phyloP scores from a whole-genome alignment of 192 early-diverging fungal genomes.

The Jimgerdemannia lactiflua region DNA sequence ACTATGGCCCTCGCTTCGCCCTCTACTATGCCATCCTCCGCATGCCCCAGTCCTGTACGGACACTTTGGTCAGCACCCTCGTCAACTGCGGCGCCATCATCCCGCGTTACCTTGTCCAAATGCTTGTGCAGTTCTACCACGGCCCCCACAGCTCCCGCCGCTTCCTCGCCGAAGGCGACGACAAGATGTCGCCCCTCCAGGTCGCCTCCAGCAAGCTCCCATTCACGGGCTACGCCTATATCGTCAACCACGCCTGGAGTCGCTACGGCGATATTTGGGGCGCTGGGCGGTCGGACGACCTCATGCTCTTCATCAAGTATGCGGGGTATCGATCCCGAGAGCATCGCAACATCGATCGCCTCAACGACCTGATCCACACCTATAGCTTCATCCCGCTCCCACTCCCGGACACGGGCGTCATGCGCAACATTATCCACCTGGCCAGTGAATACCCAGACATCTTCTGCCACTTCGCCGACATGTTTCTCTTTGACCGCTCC shows the following conservation, averaged over 20 bases:
- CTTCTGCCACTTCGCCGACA: background rate
- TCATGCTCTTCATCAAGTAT: background rate
- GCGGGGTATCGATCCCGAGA: background rate
- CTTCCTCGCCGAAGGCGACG: background rate
- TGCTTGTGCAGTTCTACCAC: conserved; percentile 2
- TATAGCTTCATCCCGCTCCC: background rate
- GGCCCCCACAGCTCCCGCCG: background rate
- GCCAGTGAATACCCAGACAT: background rate
- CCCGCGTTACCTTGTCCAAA: conserved; percentile 15
- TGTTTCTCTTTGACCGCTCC: background rate
- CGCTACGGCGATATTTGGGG: background rate
- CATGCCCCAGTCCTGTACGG: background rate
- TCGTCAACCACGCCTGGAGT: background rate
- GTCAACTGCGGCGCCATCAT: conserved; percentile 6
- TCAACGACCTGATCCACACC: background rate
- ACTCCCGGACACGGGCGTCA: background rate
- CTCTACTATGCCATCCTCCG: conserved; percentile 11
- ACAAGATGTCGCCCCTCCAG: background rate
- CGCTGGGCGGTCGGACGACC: background rate
- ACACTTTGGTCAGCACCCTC: conserved; percentile 1
- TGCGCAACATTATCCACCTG: background rate
- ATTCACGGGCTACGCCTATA: background rate
- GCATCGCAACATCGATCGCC: background rate
- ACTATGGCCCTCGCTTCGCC: conserved; percentile 7
- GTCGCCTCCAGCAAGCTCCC: background rate